phyloP scores from a whole-genome alignment of 495 filamentous ascomycete genomes.

The Hypoxylon intermedium region DNA sequence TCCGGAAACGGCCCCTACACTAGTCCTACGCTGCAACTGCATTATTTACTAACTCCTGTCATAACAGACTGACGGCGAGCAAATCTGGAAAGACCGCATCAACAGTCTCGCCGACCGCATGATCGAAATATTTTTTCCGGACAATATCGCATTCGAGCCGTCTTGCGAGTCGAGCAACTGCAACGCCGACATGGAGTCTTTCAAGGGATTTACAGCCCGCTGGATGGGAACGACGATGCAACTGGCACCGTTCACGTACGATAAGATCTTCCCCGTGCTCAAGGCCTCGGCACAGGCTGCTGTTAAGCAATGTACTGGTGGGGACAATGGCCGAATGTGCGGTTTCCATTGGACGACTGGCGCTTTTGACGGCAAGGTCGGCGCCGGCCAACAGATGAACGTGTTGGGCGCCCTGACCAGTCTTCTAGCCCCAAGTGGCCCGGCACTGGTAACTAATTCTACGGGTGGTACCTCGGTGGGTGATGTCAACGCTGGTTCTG shows the following conservation, averaged over 20 bases:
- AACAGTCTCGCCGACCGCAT: slow-evolving; percentile 51
- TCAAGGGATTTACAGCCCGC: slow-evolving; percentile 70
- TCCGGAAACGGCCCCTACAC: no score
- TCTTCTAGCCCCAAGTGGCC: slow-evolving; percentile 35
- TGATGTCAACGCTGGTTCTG: slow-evolving; percentile 62
- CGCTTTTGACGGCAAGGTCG: slow-evolving; percentile 57
- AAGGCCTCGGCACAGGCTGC: slow-evolving; percentile 63
- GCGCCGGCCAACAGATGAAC: slow-evolving; percentile 65
- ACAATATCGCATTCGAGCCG: slow-evolving; percentile 57
- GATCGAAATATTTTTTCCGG: slow-evolving; percentile 53
- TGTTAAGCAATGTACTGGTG: slow-evolving; percentile 65
- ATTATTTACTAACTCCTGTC: slow-evolving; percentile 15
- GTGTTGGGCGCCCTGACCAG: slow-evolving; percentile 41
- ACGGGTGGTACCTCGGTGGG: slow-evolving; percentile 72
- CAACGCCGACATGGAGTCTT: slow-evolving; percentile 69
- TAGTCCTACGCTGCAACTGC: not conserved
- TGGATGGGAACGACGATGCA: slow-evolving; percentile 72
- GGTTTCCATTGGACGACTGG: slow-evolving; percentile 65
- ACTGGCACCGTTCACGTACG: slow-evolving; percentile 51
- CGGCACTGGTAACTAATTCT: slow-evolving; percentile 59
- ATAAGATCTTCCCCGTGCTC: slow-evolving; percentile 57
- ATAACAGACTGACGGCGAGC: slow-evolving; percentile 55
- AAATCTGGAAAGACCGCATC: slow-evolving; percentile 53
- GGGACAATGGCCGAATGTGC: slow-evolving; percentile 59
- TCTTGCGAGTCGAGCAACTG: slow-evolving; percentile 65